Conservation (phyloP, 2,329 filamentous ascomycete species). For the Dactylellina sp. region DNA sequence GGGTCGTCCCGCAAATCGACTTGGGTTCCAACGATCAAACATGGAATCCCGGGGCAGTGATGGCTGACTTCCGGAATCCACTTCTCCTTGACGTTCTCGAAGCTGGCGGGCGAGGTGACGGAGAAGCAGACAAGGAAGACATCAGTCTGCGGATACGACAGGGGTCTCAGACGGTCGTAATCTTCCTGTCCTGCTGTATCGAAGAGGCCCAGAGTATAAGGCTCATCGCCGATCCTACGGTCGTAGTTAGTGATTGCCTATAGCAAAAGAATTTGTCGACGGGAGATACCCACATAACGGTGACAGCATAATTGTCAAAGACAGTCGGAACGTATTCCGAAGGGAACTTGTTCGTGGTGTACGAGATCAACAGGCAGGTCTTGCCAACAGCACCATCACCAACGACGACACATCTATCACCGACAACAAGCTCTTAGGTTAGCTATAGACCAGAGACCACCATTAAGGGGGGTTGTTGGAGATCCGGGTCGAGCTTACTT, state of each 20-base stretch:
- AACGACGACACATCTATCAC: constrained; percentile 90
- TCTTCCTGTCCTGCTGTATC: constrained; percentile 99
- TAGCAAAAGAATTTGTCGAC: neutral
- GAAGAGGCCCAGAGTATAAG: constrained; percentile 95
- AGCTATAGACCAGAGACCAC: constrained; percentile 24
- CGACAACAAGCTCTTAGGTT: constrained; percentile 24
- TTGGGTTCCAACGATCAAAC: constrained; percentile 97
- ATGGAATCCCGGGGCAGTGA: constrained; percentile 97
- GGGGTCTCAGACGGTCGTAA: constrained; percentile 94
- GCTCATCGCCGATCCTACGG: constrained; percentile 95
- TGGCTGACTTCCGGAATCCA: constrained; percentile 87
- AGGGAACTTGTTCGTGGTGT: constrained; percentile 99
- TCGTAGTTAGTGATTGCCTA: constrained; percentile 8
- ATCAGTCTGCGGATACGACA: constrained; percentile 98
- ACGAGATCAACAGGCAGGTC: constrained; percentile 98
- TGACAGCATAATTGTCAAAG: constrained; percentile 99
- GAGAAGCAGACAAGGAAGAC: constrained; percentile 99
- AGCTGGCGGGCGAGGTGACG: constrained; percentile 95
- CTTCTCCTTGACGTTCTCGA: constrained; percentile 86
- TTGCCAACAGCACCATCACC: constrained; percentile 99
- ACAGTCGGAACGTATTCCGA: constrained; percentile 99
- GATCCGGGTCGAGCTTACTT: constrained; percentile 66
- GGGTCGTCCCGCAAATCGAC: constrained; percentile 93
- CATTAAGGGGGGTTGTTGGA: constrained; percentile 20
- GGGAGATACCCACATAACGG: constrained; percentile 86